Evolutionary conservation across 1,139 yeast genomes (phyloP), one percentile per base, ranked within the genome.

Genomic region (Pneumocystis wakefieldiae): DNA sequence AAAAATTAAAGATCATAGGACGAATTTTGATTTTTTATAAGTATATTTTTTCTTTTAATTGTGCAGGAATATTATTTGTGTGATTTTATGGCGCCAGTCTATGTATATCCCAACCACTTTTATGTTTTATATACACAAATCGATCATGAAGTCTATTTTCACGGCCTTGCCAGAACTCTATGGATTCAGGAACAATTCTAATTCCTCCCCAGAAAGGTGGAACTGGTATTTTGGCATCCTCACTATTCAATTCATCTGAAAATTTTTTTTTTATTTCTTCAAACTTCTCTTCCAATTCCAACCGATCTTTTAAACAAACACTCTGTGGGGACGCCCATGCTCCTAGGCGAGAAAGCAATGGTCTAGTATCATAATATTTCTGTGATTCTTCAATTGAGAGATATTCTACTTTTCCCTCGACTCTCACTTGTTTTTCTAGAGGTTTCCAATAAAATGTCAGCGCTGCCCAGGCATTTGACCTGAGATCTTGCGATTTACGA

Each of bases 161-260:
- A 67, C 98, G 83, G 19, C 98, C 98, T 76, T 92, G 97, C 97
- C 97, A 92, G 72, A 92, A 92, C 75, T 92, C 98, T 69, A 92
- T 81, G 71, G 89, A 96, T 63, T 87, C 76, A 1, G 99, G 98
- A 59, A 86, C 83, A 38, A 92, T 80, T 70, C 96, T 80, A 63
- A 92, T 74, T 1, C 98, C 98, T 62, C 98, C 98, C 98, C 98
- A 92, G 73, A 78, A 84, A 39, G 87, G 90, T 24, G 98, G 98
- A 69, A 96, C 87, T 37, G 95, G 94, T 63, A 92, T 83, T 35
- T 24, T 17, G 4, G 12, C 1, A 7, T 41, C 15, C 6, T 41
- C 24, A 10, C 41, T 35, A 62, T 67, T 82, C 17, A 83, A 84
- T 55, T 76, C 75, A 61, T 80, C 84, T 66, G 82, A 80, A 69